Evolutionary conservation across 2,329 filamentous ascomycete genomes (phyloP), one percentile per base, ranked within the genome.

Genomic region (Trichoderma sp.): DNA sequence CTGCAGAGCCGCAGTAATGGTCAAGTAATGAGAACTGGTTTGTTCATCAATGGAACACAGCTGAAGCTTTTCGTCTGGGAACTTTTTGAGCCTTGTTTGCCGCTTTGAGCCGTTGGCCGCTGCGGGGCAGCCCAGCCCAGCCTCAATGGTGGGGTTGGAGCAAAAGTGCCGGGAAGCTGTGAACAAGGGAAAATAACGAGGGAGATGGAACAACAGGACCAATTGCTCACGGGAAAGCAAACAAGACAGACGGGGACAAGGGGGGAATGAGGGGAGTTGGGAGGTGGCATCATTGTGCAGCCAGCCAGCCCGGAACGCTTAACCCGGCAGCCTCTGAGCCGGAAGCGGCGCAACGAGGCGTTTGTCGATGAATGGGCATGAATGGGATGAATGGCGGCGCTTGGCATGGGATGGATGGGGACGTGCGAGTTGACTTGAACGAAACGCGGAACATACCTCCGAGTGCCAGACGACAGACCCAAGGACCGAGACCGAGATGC

Each of bases 51-150:
- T 30, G 30, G 7, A 9, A 30, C 6, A 9, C 7, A 19, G 39
- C 5, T 26, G 10, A 17, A 58, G 43, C 26, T 47, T 26, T 58
- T 45, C 9, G 7, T 39, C 41, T 43, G 45, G 34, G 45, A 12
- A 39, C 34, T 39, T 39, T 39, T 39, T 39, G 28, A 7, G 5
- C 7, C 28, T 30, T 30, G 34, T 39, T 39, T 39, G 34, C 50
- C 59, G 59, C 59, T n/a, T 55, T 62, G 50, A 62, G 50, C 59
- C 50, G 59, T 26, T 39, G 41, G 30, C 57, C 50, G 50, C 30
- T 26, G 59, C 41, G 59, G 59, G 59, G 59, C 59, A 30, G 47
- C 47, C 44, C 50, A 30, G 47, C 47, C 15, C 28, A 39, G 48
- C 47, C 21, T 50, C 14, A 6, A n/a, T 14, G 26, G 50, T 34